Percentiles rank a stretch among this genome's conserved stretches.
phyloP scores from a whole-genome alignment of 257 asterid species.

The Jacaranda mimosifolia region DNA sequence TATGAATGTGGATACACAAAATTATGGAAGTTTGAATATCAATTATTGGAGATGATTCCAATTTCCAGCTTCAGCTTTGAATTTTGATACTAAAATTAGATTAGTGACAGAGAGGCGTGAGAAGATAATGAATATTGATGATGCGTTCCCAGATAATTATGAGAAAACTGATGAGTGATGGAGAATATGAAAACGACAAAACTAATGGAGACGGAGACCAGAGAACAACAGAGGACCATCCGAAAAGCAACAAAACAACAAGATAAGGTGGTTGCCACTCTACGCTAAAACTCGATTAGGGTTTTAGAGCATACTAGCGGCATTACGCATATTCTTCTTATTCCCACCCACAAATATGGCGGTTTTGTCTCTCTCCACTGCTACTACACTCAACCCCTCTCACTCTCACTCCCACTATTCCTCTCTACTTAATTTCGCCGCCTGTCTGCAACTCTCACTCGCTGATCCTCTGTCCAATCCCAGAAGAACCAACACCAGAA shows the following conservation, averaged over 20 bases:
- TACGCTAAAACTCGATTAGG: conserved; percentile 37
- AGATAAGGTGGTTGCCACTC: conserved; percentile 51
- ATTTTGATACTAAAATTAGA: no score
- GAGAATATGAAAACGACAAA: background rate
- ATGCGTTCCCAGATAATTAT: no score
- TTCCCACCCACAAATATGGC: conserved; percentile 35
- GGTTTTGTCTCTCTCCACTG: conserved; percentile 36
- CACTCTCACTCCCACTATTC: conserved; percentile 42
- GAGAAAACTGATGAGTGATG: conserved; percentile 14
- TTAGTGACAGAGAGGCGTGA: no score
- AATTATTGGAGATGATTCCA: no score
- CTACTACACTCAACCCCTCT: conserved; percentile 34
- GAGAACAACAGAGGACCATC: background rate
- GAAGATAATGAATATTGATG: no score
- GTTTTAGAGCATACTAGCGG: conserved; percentile 51
- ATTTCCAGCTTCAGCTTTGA: no score
- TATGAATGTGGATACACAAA: no score
- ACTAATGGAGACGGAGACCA: conserved; percentile 5
- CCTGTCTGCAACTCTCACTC: background rate
- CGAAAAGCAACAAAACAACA: background rate
- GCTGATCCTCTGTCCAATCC: background rate
- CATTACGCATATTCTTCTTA: conserved; percentile 41
- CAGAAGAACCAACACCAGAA: conserved; percentile 22
- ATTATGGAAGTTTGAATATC: no score
- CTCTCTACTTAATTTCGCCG: conserved; percentile 37